These are phyloP conservation scores for Vitis hybrid DNA, from an alignment of 177 flowering plant genomes.

Conservation along the genomic window DNA sequence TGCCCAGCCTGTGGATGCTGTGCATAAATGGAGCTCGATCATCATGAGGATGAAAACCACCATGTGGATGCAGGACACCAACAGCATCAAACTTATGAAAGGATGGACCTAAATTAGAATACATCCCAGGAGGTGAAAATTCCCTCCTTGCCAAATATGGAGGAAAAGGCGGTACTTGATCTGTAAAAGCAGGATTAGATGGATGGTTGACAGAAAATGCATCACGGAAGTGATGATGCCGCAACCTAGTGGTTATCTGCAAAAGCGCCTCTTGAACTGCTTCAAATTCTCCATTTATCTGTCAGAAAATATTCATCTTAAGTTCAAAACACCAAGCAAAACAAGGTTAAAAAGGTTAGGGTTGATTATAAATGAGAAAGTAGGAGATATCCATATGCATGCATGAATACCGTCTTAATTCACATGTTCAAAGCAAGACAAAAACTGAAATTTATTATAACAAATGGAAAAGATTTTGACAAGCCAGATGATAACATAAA, in stretches of 20 bases:
- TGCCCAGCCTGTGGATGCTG: conserved; percentile 56
- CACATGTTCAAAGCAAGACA: background rate
- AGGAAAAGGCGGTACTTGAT: conserved; percentile 60
- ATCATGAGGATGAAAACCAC: conserved; percentile 54
- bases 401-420: background rate
- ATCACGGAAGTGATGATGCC: conserved; percentile 69
- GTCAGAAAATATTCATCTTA: conserved; percentile 8
- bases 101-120: conserved; percentile 52
- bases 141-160: conserved; percentile 70
- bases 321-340: no score
- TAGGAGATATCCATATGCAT: no score
- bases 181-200: conserved; percentile 52
- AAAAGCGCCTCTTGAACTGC: conserved; percentile 85
- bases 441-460: no score
- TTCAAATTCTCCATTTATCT: conserved; percentile 85
- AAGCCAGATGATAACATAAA: background rate
- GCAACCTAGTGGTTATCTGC: conserved; percentile 77
- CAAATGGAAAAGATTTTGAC: no score
- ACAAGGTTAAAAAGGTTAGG: no score
- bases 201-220: conserved; percentile 49
- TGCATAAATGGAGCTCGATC: conserved; percentile 64
- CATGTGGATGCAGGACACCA: conserved; percentile 53
- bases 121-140: conserved; percentile 65
- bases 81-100: conserved; percentile 54
- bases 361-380: no score